Base-by-base conservation (phyloP, 2,329 filamentous ascomycete genomes). In the Colletotrichum higginsianum region DNA sequence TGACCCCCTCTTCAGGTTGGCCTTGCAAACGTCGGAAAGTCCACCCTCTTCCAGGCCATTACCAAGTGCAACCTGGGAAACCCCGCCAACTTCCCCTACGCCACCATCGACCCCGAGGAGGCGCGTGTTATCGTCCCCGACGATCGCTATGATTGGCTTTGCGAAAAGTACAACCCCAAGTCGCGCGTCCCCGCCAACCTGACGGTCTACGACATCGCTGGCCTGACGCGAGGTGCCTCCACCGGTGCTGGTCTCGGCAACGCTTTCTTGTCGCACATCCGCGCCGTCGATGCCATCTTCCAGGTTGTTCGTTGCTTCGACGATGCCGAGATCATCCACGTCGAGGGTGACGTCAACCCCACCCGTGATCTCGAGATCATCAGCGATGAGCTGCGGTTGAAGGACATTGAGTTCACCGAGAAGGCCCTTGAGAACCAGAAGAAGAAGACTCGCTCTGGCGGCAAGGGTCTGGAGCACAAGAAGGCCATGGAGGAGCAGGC, bases 1-100 rank as follows among this genome's bases (percentile, higher is more conserved):
- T 80, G 78, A 80, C 71, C 69, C 61, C 68, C 69, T 66, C 61
- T 78, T 78, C 80, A 98, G 95, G 95, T 99, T 84, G 96, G 96
- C 86, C 92, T 99, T 80, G 96, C 96, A 84, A 99, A 99, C 85
- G 97, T 99, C 78, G 96, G 96, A 84, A 99, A 99, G 88, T 99
- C 96, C 76, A 99, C 97, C 44, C 91, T 99, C 79, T 99, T 99
- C 91, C 97, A 99, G 88, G 95, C 96, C 82, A 98, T 99, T 85
- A 99, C 96, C 82, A 98, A 98, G 89, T 98, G 93, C 85, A 91
- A 91, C 76, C 92, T 99, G 80, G 96, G 97, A 86, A 99, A 98
- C 87, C 97, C 97, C 79, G 96, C 96, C 87, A 99, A 99, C 87
- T 99, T 98, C 83, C 96, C 96, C 67, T 99, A 97, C 88, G 96